A percentile compares a stretch with the other conserved stretches of the same genome.
Evolutionary conservation across 1,139 yeast genomes (phyloP).

Genomic region (Taphrina communis): DNA sequence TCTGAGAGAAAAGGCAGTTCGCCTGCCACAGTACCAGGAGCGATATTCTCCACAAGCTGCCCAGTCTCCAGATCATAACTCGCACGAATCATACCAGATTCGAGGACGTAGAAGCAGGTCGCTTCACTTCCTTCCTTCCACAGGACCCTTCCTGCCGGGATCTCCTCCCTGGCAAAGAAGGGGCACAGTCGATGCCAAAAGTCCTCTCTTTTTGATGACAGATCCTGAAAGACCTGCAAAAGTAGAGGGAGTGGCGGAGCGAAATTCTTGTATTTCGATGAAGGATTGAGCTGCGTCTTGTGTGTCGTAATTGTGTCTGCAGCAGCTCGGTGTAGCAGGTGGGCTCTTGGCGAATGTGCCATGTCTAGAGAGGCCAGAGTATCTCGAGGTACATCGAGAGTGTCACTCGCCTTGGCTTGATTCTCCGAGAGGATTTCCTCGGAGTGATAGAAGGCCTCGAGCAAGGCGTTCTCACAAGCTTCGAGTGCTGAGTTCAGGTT

Average conservation of each 20-base stretch:
- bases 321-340: conserved; percentile 39
- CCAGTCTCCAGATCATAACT: conserved; percentile 62
- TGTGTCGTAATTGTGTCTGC: conserved; percentile 36
- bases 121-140: conserved; percentile 51
- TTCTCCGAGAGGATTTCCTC: conserved; percentile 41
- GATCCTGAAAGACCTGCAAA: conserved; percentile 71
- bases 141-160: conserved; percentile 57
- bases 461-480: conserved; percentile 93
- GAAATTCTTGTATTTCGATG: conserved; percentile 45
- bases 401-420: conserved; percentile 39
- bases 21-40: conserved; percentile 93
- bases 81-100: conserved; percentile 76
- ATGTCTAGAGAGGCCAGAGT: conserved; percentile 29
- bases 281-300: not conserved
- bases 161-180: conserved; percentile 59
- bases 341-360: conserved; percentile 41
- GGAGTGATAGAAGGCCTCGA: conserved; percentile 63
- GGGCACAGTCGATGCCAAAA: conserved; percentile 67
- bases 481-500: conserved; percentile 87
- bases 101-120: conserved; percentile 68
- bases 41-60: conserved; percentile 68
- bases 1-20: conserved; percentile 63
- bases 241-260: conserved; percentile 72
- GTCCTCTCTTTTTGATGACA: conserved; percentile 64
- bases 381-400: conserved; percentile 32